Evolutionary conservation across 768 basidiomycete species (phyloP), one percentile per base, ranked within the genome.

Genomic region (Macrolepiota dolichaula): DNA sequence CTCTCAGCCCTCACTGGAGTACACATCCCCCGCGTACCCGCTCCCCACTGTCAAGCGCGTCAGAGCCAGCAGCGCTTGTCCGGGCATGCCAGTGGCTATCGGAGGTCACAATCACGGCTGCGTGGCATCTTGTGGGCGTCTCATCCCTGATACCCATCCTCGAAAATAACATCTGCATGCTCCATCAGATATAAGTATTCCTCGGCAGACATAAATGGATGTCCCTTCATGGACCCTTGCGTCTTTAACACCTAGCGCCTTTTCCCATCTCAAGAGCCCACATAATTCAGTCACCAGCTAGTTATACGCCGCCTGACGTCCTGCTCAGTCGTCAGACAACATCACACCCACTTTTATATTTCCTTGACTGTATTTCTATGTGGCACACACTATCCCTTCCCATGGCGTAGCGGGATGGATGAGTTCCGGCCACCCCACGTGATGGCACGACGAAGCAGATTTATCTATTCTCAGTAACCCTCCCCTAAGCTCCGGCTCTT

Each of bases 401-500:
- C 12, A n/a, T n/a, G n/a, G 13, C 40, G 12, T 4, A 42, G 40
- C 40, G 40, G 40, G 13, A 15, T 10, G 50, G 50, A 55, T 36
- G 53, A 55, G 38, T 19, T n/a, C 24, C 15, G 22, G 47, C 24
- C 40, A 13, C 6, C n/a, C 10, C 37, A 37, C 15, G 19, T 24
- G 52, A 6, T 6, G 7, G 29, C 24, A 70, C 67, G 70, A 32
- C 29, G 29, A 7, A 7, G 29, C 29, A 32, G 29, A 3, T 32
- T 32, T 32, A 32, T 32, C 29, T 57, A 37, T 29, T 49, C 36
- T 57, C 42, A 55, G 40, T 42, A 35, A 57, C 37, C 55, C 57
- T 17, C 37, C 36, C 55, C 42, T 57, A 51, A 62, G 55, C 10
- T 58, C 60, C 59, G 40, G 55, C 22, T 37, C 25, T 36, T 35